A percentile compares a stretch with the other conserved stretches of the same genome.
Conservation (phyloP, 129 eudicot genomes). For the Chrysanthemum lavandulifolium region DNA sequence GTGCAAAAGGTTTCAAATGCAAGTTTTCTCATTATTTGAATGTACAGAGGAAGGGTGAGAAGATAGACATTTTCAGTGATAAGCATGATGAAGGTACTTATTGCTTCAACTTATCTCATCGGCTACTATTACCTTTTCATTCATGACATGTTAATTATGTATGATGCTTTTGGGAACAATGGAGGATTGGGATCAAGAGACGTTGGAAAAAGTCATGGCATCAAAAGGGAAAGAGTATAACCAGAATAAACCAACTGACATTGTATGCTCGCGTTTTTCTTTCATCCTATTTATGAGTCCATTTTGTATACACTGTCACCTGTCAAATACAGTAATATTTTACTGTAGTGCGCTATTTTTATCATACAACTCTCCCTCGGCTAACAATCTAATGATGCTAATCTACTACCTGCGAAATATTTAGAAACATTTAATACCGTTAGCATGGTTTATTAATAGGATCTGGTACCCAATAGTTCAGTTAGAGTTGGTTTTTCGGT, state of each 20-base stretch:
- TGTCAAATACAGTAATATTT: background rate
- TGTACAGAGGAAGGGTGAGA: slow-evolving; percentile 69
- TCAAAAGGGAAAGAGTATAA: slow-evolving; percentile 64
- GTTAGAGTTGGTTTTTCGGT: too few relatives aligned
- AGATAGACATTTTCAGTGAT: slow-evolving; percentile 64
- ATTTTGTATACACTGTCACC: background rate
- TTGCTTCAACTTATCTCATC: slow-evolving; percentile 6
- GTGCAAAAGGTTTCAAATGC: slow-evolving; percentile 67
- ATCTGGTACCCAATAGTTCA: too few relatives aligned
- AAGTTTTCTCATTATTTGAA: slow-evolving; percentile 70
- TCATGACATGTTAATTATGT: background rate
- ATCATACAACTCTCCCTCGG: background rate
- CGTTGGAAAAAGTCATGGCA: slow-evolving; percentile 53
- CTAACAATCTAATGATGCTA: background rate
- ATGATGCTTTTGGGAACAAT: slow-evolving; percentile 39
- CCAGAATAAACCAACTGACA: slow-evolving; percentile 65
- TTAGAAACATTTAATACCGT: background rate
- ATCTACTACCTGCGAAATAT: background rate
- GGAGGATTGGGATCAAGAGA: slow-evolving; percentile 79
- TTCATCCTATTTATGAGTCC: background rate
- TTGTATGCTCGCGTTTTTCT: slow-evolving; percentile 36
- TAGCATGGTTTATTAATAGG: too few relatives aligned
- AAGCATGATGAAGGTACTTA: slow-evolving; percentile 61
- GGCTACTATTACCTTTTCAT: background rate
- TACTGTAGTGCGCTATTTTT: background rate